Conservation (phyloP, 2,329 filamentous ascomycete species). For the Phyllosticta ampelicida region DNA sequence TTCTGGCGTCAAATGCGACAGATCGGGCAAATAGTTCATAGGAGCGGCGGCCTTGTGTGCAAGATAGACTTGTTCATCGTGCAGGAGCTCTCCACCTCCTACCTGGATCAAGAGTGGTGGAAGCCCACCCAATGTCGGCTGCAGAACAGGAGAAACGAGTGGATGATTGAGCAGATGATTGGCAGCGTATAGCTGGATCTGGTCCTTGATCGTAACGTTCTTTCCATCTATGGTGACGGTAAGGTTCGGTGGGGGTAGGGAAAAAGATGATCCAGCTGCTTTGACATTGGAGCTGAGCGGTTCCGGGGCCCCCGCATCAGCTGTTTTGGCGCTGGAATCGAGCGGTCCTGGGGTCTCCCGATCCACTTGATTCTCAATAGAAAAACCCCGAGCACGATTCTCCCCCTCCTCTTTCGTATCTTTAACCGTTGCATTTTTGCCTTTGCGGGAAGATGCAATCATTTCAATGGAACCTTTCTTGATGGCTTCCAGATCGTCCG, state of each 20-base stretch:
- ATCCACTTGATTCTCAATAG: slow-evolving; percentile 13
- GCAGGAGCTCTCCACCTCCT: slow-evolving; percentile 78
- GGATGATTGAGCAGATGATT: slow-evolving; percentile 81
- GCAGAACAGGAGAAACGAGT: slow-evolving; percentile 77
- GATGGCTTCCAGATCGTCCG: slow-evolving; percentile 54
- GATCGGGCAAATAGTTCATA: slow-evolving; percentile 55
- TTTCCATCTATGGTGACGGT: slow-evolving; percentile 59
- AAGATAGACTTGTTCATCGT: slow-evolving; percentile 90
- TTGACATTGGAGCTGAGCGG: background rate
- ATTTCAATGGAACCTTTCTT: slow-evolving; percentile 20
- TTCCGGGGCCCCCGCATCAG: background rate
- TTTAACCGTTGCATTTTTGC: slow-evolving; percentile 6
- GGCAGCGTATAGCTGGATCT: slow-evolving; percentile 80
- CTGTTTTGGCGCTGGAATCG: background rate
- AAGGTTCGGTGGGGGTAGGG: slow-evolving; percentile 26
- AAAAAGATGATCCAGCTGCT: background rate
- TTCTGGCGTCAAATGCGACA: slow-evolving; percentile 15
- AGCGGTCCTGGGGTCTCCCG: background rate
- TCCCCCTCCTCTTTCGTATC: slow-evolving; percentile 17
- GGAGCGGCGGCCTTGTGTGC: slow-evolving; percentile 92
- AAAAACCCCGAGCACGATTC: slow-evolving; percentile 27
- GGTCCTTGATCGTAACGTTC: slow-evolving; percentile 67
- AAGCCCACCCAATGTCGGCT: slow-evolving; percentile 79
- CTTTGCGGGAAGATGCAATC: slow-evolving; percentile 2
- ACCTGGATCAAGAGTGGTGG: slow-evolving; percentile 79